A percentile compares a stretch with the other conserved stretches of the same genome.
phyloP scores from a whole-genome alignment of 352 stramenopile genomes.

The Globisporangium takayamanum region DNA sequence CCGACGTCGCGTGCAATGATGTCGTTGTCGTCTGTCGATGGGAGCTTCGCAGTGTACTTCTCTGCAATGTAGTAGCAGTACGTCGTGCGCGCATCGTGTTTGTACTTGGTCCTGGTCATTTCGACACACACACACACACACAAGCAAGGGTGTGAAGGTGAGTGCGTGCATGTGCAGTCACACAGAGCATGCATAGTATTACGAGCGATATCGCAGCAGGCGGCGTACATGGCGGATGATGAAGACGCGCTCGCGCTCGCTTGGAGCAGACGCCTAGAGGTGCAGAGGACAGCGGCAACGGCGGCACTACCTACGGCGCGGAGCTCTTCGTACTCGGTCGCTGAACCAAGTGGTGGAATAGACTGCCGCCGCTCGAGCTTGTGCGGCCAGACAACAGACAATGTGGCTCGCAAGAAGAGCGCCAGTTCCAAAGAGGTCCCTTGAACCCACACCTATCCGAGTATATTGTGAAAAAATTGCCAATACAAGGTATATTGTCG shows the following conservation, averaged over 20 bases:
- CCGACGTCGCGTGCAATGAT: slow-evolving; percentile 34
- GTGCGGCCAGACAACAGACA: no score
- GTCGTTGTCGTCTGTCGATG: slow-evolving; percentile 28
- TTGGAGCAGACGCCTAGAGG: no score
- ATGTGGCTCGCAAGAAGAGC: not conserved
- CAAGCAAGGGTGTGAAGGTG: not conserved
- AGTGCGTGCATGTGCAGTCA: not conserved
- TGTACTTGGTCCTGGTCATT: slow-evolving; percentile 38
- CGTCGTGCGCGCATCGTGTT: slow-evolving; percentile 71
- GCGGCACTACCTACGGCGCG: not conserved
- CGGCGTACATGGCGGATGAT: not conserved
- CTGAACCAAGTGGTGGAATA: slow-evolving; percentile 11
- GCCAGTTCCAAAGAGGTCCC: not conserved
- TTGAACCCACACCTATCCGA: not conserved
- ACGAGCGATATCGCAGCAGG: not conserved
- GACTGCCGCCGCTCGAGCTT: not conserved
- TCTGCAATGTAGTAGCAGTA: slow-evolving; percentile 77
- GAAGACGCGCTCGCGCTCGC: not conserved
- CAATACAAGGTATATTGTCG: no score
- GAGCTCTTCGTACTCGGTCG: slow-evolving; percentile 12
- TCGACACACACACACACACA: not conserved
- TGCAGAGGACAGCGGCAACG: not conserved
- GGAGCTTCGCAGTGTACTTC: slow-evolving; percentile 48
- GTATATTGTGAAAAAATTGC: not conserved
- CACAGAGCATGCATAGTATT: not conserved